Conservation (phyloP, 208 protist species). For the Crithidia acanthocephali region DNA sequence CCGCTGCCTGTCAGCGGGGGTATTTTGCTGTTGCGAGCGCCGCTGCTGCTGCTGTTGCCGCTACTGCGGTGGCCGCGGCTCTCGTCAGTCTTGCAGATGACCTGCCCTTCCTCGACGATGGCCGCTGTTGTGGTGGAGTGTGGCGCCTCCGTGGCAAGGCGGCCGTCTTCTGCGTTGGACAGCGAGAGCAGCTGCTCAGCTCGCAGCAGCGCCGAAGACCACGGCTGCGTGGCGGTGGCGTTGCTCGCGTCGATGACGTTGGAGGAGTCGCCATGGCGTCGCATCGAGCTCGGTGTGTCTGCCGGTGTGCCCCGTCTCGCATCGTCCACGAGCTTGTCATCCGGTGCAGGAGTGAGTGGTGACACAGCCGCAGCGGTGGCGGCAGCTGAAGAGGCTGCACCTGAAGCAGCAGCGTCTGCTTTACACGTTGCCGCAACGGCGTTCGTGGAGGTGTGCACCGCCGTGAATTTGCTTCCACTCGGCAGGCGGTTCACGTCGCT, state of each 20-base stretch:
- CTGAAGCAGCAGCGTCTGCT: background rate
- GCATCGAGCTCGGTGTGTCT: background rate
- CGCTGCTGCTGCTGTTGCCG: background rate
- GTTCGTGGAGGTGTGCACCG: constrained; percentile 21
- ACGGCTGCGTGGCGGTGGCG: constrained; percentile 27
- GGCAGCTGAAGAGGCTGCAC: background rate
- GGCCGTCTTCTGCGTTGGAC: background rate
- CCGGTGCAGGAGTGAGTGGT: background rate
- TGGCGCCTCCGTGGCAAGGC: background rate
- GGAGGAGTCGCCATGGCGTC: background rate
- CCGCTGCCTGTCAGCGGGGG: background rate
- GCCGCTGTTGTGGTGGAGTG: too few species aligned
- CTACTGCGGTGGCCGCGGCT: too few species aligned
- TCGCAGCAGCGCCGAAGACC: constrained; percentile 23
- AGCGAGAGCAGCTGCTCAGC: constrained; percentile 21
- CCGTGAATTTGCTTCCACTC: constrained; percentile 16
- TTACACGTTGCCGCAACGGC: background rate
- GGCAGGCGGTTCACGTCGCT: constrained; percentile 5
- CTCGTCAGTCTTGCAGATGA: too few species aligned
- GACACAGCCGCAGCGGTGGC: background rate
- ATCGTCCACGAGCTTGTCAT: background rate
- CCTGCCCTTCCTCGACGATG: background rate
- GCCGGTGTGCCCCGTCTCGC: background rate
- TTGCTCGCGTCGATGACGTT: constrained; percentile 2
- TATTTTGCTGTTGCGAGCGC: too few species aligned